Conservation (phyloP, 164 flowering plant genomes). For the Magnolia kwangsiensis region DNA sequence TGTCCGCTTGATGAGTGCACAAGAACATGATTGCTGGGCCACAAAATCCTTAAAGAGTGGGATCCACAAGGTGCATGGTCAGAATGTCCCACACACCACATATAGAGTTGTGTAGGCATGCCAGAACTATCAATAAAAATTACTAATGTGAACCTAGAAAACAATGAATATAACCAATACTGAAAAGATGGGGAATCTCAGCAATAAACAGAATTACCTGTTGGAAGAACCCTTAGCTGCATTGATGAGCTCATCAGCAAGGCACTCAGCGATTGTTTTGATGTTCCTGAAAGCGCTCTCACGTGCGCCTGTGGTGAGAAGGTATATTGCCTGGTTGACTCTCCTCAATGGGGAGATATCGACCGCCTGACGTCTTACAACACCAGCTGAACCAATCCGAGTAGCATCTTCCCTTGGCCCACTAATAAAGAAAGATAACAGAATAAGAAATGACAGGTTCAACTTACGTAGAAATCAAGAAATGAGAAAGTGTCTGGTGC, state of each 20-base stretch:
- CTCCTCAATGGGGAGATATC: constrained; percentile 32
- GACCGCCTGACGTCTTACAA: constrained; percentile 30
- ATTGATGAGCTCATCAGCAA: constrained; percentile 32
- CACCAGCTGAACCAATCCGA: constrained; percentile 32
- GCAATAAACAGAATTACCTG: constrained; percentile 7
- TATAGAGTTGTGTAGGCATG: no score
- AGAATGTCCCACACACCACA: not conserved
- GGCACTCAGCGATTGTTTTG: constrained; percentile 30
- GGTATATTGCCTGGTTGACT: constrained; percentile 29
- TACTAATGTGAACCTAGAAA: no score
- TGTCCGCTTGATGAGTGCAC: no score
- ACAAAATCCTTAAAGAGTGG: no score
- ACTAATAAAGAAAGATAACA: constrained; percentile 11
- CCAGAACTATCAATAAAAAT: no score
- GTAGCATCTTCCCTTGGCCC: constrained; percentile 35
- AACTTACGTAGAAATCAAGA: no score
- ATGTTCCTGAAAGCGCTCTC: constrained; percentile 32
- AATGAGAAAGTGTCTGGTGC: no score
- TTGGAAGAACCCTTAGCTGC: constrained; percentile 32
- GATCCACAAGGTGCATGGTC: not conserved
- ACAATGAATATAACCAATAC: no score
- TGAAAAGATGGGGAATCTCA: not conserved
- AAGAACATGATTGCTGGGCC: no score
- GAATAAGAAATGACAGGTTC: no score
- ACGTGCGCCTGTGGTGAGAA: constrained; percentile 28